Percentiles rank a stretch among this genome's conserved stretches.
phyloP scores from a whole-genome alignment of 345 rosid species.

The Gossypium sturtianum region DNA sequence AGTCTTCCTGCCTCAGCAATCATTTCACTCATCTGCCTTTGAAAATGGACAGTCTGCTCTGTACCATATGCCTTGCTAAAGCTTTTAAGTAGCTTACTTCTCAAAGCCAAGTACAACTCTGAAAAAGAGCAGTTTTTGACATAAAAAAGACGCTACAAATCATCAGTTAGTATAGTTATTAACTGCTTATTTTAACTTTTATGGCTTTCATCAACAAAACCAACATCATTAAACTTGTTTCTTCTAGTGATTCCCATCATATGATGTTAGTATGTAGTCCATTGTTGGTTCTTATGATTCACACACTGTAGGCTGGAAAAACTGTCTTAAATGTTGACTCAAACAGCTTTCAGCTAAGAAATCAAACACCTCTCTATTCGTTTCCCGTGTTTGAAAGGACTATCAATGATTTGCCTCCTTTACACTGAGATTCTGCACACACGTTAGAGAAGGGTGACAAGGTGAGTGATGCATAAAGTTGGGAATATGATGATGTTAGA shows the following conservation, averaged over 20 bases:
- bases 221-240: not conserved
- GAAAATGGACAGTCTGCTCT: not conserved
- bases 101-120: too few relatives aligned
- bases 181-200: not conserved
- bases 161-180: too few relatives aligned
- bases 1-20: not conserved
- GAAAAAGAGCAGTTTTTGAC: too few relatives aligned
- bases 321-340: not conserved
- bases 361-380: not conserved
- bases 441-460: not conserved
- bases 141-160: too few relatives aligned
- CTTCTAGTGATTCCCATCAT: too few relatives aligned
- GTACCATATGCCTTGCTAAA: not conserved
- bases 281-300: not conserved
- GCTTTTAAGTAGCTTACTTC: too few relatives aligned
- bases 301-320: not conserved
- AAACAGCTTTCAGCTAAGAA: not conserved
- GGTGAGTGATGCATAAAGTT: not conserved
- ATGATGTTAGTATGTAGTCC: too few relatives aligned
- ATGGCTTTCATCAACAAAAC: not conserved
- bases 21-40: not conserved
- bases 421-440: not conserved
- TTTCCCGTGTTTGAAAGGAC: not conserved
- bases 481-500: not conserved
- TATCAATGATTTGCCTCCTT: not conserved